Conservation (phyloP, 768 basidiomycete species). For the Phylloporus scabripes region DNA sequence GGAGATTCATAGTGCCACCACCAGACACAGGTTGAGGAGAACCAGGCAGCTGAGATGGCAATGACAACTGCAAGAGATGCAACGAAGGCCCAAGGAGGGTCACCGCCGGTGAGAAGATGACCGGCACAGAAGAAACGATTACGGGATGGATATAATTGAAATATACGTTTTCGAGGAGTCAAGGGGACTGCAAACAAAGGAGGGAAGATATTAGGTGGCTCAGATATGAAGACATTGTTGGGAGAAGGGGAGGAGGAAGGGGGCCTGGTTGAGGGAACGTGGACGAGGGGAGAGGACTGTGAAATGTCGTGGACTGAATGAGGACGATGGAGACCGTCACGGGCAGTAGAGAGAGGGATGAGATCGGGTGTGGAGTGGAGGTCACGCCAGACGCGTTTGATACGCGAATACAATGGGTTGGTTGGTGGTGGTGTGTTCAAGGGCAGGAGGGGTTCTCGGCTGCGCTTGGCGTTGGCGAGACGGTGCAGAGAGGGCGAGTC, state of each 20-base stretch:
- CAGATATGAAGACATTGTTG: conserved; percentile 24
- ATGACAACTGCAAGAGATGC: conserved; percentile 56
- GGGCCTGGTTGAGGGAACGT: conserved; percentile 20
- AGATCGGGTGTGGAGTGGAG: conserved; percentile 43
- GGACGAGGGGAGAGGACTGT: conserved; percentile 17
- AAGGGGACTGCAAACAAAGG: conserved; percentile 34
- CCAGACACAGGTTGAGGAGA: conserved; percentile 83
- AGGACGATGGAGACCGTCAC: conserved; percentile 2
- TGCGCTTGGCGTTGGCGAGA: conserved; percentile 49
- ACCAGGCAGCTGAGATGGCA: conserved; percentile 73
- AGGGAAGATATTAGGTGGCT: conserved; percentile 28
- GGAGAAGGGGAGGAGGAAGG: conserved; percentile 26
- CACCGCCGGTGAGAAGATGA: conserved; percentile 75
- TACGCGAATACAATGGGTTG: conserved; percentile 29
- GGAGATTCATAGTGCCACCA: conserved; percentile 81
- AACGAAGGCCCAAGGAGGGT: conserved; percentile 78
- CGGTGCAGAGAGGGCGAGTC: conserved; percentile 26
- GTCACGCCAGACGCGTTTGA: conserved; percentile 55
- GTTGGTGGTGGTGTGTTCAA: conserved; percentile 17
- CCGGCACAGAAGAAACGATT: conserved; percentile 76
- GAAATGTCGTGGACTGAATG: conserved; percentile 10
- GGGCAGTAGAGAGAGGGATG: conserved; percentile 2
- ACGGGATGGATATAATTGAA: conserved; percentile 61
- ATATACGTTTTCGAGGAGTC: conserved; percentile 42
- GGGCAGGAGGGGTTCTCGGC: conserved; percentile 71